A percentile compares a stretch with the other conserved stretches of the same genome.
Conservation (phyloP, 2,329 filamentous ascomycete species). For the Penicillium fuscoglaucum region DNA sequence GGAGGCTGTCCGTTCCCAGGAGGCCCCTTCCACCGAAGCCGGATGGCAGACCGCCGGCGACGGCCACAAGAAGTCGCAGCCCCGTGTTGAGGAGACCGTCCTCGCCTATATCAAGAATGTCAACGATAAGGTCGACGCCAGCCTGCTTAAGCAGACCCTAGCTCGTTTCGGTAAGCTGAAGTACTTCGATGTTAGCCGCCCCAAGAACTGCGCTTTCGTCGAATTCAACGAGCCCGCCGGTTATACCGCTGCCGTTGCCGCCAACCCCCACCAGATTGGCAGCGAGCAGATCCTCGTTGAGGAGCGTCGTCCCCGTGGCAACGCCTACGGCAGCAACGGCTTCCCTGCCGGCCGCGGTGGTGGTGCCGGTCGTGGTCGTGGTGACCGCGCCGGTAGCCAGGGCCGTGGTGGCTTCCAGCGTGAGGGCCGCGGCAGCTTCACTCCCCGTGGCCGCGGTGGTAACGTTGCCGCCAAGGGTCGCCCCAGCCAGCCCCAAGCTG, state of each 20-base stretch:
- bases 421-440: constrained; percentile 67
- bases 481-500: constrained; percentile 48
- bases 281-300: constrained; percentile 83
- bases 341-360: constrained; percentile 63
- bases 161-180: constrained; percentile 66
- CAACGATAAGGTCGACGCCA: constrained; percentile 78
- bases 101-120: constrained; percentile 96
- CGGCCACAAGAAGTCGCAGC: constrained; percentile 80
- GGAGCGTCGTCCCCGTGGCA: constrained; percentile 77
- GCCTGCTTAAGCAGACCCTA: constrained; percentile 69
- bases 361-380: constrained; percentile 65
- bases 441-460: constrained; percentile 64
- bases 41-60: constrained; percentile 87
- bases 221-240: constrained; percentile 81
- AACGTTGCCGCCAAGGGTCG: constrained; percentile 52
- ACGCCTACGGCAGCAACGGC: constrained; percentile 68
- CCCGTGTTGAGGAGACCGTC: constrained; percentile 70
- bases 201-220: constrained; percentile 96
- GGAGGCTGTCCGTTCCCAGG: constrained; percentile 61
- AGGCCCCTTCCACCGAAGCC: constrained; percentile 68
- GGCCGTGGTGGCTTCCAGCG: constrained; percentile 67
- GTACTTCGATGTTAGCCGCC: constrained; percentile 64
- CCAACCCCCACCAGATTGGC: constrained; percentile 83
- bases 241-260: constrained; percentile 77
- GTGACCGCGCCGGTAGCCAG: constrained; percentile 65